A percentile compares a stretch with the other conserved stretches of the same genome.
These are phyloP conservation scores for Fraxinus pennsylvanica DNA, from an alignment of 257 asterid genomes.

Conservation along the genomic window DNA sequence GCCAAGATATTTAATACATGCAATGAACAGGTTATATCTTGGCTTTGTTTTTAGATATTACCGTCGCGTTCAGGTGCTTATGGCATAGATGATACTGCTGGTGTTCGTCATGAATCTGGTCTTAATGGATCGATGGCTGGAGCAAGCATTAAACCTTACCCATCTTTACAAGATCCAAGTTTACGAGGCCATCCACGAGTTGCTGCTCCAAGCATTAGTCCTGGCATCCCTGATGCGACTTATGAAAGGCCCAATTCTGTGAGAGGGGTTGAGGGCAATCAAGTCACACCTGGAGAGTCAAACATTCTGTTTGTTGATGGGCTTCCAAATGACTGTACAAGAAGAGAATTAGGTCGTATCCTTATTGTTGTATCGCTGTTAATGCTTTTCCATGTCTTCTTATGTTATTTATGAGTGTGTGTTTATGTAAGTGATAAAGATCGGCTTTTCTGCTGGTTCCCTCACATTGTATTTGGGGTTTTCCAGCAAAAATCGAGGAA, in stretches of 20 bases:
- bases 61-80: conserved; percentile 46
- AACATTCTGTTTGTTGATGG: conserved; percentile 72
- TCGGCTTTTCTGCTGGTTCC: conserved; percentile 5
- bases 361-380: conserved; percentile 26
- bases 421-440: neutral
- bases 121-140: conserved; percentile 42
- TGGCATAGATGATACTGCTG: conserved; percentile 38
- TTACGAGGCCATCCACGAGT: conserved; percentile 41
- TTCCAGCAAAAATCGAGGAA: neutral
- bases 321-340: conserved; percentile 75
- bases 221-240: conserved; percentile 41
- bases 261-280: conserved; percentile 43
- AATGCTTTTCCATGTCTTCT: conserved; percentile 5
- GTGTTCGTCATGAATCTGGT: conserved; percentile 44
- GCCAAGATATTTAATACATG: conserved; percentile 10
- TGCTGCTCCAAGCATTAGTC: conserved; percentile 36
- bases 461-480: neutral
- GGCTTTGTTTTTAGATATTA: conserved; percentile 40
- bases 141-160: conserved; percentile 47
- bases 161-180: conserved; percentile 49
- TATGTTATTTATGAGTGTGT: neutral
- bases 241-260: conserved; percentile 51
- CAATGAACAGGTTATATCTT: conserved; percentile 1
- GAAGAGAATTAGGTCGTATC: conserved; percentile 91
- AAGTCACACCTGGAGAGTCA: conserved; percentile 47